phyloP scores from a whole-genome alignment of 805 yeast species.

The Metschnikowia lochheadii region DNA sequence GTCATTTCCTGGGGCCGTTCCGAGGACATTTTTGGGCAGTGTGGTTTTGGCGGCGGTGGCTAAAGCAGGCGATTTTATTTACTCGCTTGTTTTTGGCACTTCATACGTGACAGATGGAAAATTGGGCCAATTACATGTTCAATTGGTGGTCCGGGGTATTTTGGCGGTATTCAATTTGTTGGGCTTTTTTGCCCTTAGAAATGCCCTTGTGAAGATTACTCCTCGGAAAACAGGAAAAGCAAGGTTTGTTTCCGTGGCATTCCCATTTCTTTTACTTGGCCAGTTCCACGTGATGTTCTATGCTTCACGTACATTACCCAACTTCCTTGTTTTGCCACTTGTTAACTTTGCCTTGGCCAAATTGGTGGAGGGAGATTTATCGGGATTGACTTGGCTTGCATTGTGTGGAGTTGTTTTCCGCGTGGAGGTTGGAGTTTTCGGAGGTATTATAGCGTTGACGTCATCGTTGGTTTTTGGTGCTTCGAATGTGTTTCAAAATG shows the following conservation, averaged over 20 bases:
- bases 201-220: constrained; percentile 23
- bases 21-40: constrained; percentile 78
- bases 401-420: constrained; percentile 69
- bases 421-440: constrained; percentile 61
- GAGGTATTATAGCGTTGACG: constrained; percentile 43
- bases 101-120: constrained; percentile 11
- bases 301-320: constrained; percentile 84
- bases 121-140: constrained; percentile 45
- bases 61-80: constrained; percentile 28
- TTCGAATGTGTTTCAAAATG: constrained; percentile 36
- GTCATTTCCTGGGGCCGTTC: constrained; percentile 84
- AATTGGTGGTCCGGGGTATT: constrained; percentile 51
- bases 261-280: constrained; percentile 49
- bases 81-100: constrained; percentile 11
- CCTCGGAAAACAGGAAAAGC: constrained; percentile 13
- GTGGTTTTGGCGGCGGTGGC: constrained; percentile 46
- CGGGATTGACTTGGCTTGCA: constrained; percentile 50
- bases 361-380: constrained; percentile 46
- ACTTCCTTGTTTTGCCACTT: constrained; percentile 75
- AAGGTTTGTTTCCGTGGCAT: constrained; percentile 41
- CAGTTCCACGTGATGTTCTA: constrained; percentile 83
- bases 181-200: constrained; percentile 50
- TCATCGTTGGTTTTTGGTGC: constrained; percentile 45
- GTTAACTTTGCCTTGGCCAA: constrained; percentile 53
- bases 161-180: constrained; percentile 61